Evolutionary conservation across 2,329 filamentous ascomycete species (phyloP).

Genomic region (Scytalidium lignicola): DNA sequence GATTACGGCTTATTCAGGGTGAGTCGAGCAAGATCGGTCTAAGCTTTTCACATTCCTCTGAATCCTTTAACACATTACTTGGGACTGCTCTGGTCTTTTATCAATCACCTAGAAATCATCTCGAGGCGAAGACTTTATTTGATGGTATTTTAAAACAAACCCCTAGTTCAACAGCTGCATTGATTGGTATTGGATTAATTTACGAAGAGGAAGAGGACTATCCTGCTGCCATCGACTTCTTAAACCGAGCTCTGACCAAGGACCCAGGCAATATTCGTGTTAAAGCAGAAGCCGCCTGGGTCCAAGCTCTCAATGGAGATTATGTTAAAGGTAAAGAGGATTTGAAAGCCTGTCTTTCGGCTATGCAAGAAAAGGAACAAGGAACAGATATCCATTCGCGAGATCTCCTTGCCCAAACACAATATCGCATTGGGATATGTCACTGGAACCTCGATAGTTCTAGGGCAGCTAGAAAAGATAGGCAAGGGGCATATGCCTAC

Average conservation of each 20-base stretch:
- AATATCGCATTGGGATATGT: slow-evolving; percentile 83
- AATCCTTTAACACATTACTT: slow-evolving; percentile 71
- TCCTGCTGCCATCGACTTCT: slow-evolving; percentile 71
- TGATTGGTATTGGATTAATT: slow-evolving; percentile 88
- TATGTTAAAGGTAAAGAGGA: slow-evolving; percentile 62
- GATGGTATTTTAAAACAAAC: slow-evolving; percentile 74
- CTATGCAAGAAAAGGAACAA: slow-evolving; percentile 44
- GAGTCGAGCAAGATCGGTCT: slow-evolving; percentile 66
- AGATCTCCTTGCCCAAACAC: slow-evolving; percentile 76
- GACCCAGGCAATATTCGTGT: slow-evolving; percentile 74
- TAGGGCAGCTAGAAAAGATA: slow-evolving; percentile 68
- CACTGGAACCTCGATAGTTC: slow-evolving; percentile 80
- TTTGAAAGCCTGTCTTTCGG: slow-evolving; percentile 62
- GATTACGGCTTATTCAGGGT: slow-evolving; percentile 52
- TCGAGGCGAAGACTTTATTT: slow-evolving; percentile 82
- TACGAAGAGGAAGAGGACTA: slow-evolving; percentile 92
- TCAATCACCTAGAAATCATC: slow-evolving; percentile 83
- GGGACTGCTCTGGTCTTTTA: slow-evolving; percentile 87
- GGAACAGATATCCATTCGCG: slow-evolving; percentile 53
- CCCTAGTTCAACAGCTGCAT: slow-evolving; percentile 67
- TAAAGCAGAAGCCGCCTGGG: slow-evolving; percentile 86
- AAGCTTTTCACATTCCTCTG: slow-evolving; percentile 61
- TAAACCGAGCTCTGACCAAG: slow-evolving; percentile 68
- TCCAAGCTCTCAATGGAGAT: slow-evolving; percentile 77
- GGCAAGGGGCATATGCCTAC: slow-evolving; percentile 74